phyloP scores from a whole-genome alignment of 2,329 filamentous ascomycete species.

The Cercospora sesami region DNA sequence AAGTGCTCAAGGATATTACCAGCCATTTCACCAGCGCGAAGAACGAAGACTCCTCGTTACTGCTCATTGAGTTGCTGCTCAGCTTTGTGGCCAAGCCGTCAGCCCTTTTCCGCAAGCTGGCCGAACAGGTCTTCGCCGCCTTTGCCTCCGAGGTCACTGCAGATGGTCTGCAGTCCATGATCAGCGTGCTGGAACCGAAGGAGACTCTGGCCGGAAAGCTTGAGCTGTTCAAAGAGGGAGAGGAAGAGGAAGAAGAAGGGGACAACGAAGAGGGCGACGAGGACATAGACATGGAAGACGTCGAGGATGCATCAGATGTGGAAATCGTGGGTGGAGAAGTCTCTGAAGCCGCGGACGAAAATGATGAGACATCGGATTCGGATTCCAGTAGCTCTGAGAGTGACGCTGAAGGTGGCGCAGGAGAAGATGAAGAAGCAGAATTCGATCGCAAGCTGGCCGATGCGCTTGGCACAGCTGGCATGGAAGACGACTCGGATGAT shows the following conservation, averaged over 20 bases:
- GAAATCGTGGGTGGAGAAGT: slow-evolving; percentile 39
- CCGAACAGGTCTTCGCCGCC: slow-evolving; percentile 81
- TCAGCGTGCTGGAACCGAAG: slow-evolving; percentile 71
- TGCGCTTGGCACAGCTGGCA: slow-evolving; percentile 69
- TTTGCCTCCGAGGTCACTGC: slow-evolving; percentile 75
- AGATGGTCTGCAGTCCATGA: slow-evolving; percentile 67
- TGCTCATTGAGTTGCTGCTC: slow-evolving; percentile 84
- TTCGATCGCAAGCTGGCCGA: slow-evolving; percentile 76
- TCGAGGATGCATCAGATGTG: slow-evolving; percentile 40
- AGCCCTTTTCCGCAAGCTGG: slow-evolving; percentile 78
- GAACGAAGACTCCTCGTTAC: slow-evolving; percentile 56
- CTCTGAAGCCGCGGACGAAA: slow-evolving; percentile 8
- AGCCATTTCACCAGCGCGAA: slow-evolving; percentile 66
- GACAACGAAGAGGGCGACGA: slow-evolving; percentile 29
- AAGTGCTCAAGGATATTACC: slow-evolving; percentile 78
- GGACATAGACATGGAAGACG: slow-evolving; percentile 42
- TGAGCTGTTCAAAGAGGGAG: slow-evolving; percentile 72
- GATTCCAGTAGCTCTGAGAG: slow-evolving; percentile 35
- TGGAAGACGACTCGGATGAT: slow-evolving; percentile 60
- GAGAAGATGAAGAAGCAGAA: slow-evolving; percentile 52
- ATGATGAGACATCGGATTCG: slow-evolving; percentile 26
- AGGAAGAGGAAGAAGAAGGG: slow-evolving; percentile 27
- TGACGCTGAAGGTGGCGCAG: slow-evolving; percentile 30
- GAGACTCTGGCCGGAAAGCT: slow-evolving; percentile 83
- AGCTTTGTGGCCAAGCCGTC: slow-evolving; percentile 86